Conservation (phyloP, 2,329 filamentous ascomycete genomes). For the Trichoderma oligosporum region DNA sequence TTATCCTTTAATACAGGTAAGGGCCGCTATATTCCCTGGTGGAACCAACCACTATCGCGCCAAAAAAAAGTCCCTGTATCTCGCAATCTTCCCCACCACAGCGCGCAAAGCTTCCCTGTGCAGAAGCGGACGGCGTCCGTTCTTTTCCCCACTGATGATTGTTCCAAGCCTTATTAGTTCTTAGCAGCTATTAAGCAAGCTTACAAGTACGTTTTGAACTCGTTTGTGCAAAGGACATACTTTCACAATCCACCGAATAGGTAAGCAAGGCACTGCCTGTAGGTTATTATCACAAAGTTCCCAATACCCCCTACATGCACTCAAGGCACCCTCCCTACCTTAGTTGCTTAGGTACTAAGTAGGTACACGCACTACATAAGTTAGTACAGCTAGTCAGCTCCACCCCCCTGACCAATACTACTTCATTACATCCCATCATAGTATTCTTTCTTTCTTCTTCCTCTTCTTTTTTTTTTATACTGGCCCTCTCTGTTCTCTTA, state of each 20-base stretch:
- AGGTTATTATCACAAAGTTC: background rate
- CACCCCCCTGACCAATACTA: background rate
- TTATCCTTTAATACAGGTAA: background rate
- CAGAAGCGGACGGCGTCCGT: background rate
- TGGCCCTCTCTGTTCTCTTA: conserved; percentile 22
- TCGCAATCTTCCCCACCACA: conserved; percentile 1
- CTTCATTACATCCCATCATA: conserved; percentile 12
- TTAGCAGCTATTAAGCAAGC: too few relatives aligned
- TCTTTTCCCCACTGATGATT: conserved; percentile 11
- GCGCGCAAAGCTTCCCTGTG: conserved; percentile 15
- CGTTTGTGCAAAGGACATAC: too few relatives aligned
- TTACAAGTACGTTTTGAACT: too few relatives aligned
- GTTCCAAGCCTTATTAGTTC: conserved; percentile 1
- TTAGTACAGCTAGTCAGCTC: background rate
- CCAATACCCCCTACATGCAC: background rate
- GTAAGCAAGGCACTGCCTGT: too few relatives aligned
- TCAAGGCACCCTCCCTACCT: too few relatives aligned
- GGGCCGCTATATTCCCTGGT: background rate
- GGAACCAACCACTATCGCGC: background rate
- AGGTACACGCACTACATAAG: too few relatives aligned
- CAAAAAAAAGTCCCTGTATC: conserved; percentile 1
- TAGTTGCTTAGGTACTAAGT: too few relatives aligned
- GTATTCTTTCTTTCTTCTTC: conserved; percentile 15
- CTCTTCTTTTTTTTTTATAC: conserved; percentile 6
- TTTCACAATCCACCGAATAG: too few relatives aligned